Evolutionary conservation across 2,329 filamentous ascomycete genomes (phyloP).

Genomic region (Colletotrichum chlorophyti): DNA sequence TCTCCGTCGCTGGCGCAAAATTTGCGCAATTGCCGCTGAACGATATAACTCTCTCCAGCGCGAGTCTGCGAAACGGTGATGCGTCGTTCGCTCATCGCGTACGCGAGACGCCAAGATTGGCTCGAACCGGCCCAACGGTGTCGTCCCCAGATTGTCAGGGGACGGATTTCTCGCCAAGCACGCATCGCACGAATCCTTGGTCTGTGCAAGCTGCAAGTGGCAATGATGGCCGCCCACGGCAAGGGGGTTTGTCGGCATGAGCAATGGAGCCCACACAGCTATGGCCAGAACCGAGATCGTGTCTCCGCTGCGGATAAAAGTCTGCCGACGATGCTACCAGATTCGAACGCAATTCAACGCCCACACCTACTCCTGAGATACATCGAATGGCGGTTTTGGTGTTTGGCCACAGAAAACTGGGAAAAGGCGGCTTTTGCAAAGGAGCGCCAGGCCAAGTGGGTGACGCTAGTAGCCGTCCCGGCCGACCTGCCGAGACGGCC

Average conservation of each 20-base stretch:
- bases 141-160: conserved; percentile 11
- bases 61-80: no score
- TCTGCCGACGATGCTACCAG: no score
- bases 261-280: no score
- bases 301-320: no score
- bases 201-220: background rate
- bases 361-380: no score
- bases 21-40: no score
- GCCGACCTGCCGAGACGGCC: background rate
- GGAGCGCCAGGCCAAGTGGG: background rate
- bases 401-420: no score
- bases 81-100: no score
- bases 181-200: background rate
- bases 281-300: no score
- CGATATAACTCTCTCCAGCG: no score
- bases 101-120: conserved; percentile 11
- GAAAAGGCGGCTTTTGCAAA: background rate
- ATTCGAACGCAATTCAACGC: no score
- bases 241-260: background rate
- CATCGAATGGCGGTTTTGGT: no score
- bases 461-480: background rate
- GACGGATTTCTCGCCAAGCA: background rate
- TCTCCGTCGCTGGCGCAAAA: background rate
- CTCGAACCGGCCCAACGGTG: conserved; percentile 6
- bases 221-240: background rate